These are phyloP conservation scores for Cercospora janseana DNA, from an alignment of 2,329 filamentous ascomycete genomes.

Conservation along the genomic window DNA sequence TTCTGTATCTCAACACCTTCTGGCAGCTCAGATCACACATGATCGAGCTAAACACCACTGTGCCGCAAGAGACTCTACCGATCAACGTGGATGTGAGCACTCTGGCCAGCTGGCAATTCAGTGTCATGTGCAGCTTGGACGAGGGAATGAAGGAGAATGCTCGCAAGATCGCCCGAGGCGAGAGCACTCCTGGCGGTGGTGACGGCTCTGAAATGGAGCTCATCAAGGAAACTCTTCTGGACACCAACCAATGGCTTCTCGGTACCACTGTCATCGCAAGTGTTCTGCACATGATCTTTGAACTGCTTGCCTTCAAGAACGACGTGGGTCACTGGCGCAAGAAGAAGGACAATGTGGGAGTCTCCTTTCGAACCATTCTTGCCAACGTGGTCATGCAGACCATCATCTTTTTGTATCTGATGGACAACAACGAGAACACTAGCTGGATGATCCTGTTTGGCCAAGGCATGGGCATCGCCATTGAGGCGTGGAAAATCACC, in stretches of 20 bases:
- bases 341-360: conserved; percentile 98
- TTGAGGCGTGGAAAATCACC: conserved; percentile 92
- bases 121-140: conserved; percentile 78
- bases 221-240: conserved; percentile 91
- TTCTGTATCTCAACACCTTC: conserved; percentile 91
- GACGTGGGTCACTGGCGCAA: conserved; percentile 98
- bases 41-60: conserved; percentile 86
- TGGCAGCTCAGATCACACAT: conserved; percentile 94
- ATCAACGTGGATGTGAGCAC: conserved; percentile 82
- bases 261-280: conserved; percentile 80
- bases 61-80: conserved; percentile 80
- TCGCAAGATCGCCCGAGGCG: conserved; percentile 71
- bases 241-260: conserved; percentile 90
- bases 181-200: conserved; percentile 69
- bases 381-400: conserved; percentile 97
- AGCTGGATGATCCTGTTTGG: conserved; percentile 98
- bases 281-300: conserved; percentile 89
- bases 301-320: conserved; percentile 93
- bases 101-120: conserved; percentile 84
- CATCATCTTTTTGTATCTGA: conserved; percentile 91
- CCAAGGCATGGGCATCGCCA: conserved; percentile 78
- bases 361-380: conserved; percentile 91
- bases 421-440: conserved; percentile 97
- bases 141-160: conserved; percentile 81
- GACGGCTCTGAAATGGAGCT: conserved; percentile 95